Evolutionary conservation across 2,329 filamentous ascomycete genomes (phyloP), one percentile per base, ranked within the genome.

Genomic region (Curvularia verruculosa): DNA sequence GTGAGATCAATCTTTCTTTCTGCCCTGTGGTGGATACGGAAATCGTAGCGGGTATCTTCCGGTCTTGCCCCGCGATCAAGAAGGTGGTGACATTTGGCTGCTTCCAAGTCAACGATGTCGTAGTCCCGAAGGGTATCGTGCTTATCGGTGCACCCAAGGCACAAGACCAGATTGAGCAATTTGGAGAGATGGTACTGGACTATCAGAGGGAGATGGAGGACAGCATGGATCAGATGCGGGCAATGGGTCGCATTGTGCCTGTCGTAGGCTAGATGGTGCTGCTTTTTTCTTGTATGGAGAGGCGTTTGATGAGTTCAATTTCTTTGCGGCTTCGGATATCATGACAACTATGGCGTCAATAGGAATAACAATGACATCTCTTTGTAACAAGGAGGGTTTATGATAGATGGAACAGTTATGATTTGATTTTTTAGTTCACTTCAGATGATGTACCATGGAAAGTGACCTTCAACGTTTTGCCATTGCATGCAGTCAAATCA

Each of bases 1-100:
- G 81, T 58, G 84, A 89, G 55, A 79, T 96, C 41, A 92, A 96
- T 72, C 80, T 95, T 41, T 90, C 88, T 51, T 96, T 96, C 74
- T 89, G 87, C 64, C 85, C 87, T 54, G 79, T 85, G 28, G 84
- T 90, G 5, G 87, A 86, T 18, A 88, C 90, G 63, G 83, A 85
- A 50, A 78, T 90, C 1, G 78, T 90, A 3, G 85, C 85, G 0
- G 81, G 79, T 56, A 84, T 90, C 54, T 90, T 90, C 76, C 80
- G 83, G 19, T 78, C 80, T 48, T 90, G 88, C 60, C 88, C 88
- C 0, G 83, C 71, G 10, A 69, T 86, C 39, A 77, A 77, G 56
- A 84, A 86, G 72, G 69, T 88, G 26, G 82, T 85, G 5, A 83
- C 84, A 2, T 88, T 89, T 74, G 85, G 83, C 5, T 88, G 86